Evolutionary conservation across 2,329 filamentous ascomycete species (phyloP).

Genomic region (Pestalotiopsis sp.): DNA sequence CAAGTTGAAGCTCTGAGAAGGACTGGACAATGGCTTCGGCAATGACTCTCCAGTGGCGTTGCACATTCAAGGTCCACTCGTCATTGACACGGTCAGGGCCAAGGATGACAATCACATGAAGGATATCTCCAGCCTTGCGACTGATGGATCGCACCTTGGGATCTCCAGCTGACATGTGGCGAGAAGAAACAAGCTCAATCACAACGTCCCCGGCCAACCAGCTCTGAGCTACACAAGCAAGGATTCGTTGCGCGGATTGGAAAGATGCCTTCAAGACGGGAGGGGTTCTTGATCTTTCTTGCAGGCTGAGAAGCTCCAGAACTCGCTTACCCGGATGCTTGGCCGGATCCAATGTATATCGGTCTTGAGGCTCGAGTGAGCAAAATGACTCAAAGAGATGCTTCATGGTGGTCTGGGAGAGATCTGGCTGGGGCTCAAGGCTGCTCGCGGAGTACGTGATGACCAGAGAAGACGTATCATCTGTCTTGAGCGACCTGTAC

Average conservation of each 20-base stretch:
- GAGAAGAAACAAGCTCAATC: slow-evolving; percentile 4
- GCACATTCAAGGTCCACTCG: not conserved
- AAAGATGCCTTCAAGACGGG: not conserved
- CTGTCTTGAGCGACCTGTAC: not conserved
- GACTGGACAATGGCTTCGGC: not conserved
- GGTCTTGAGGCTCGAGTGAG: not conserved
- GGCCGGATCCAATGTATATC: not conserved
- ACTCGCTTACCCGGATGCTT: slow-evolving; percentile 4
- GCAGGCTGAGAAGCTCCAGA: not conserved
- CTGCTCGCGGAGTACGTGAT: slow-evolving; percentile 2
- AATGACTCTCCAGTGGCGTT: slow-evolving; percentile 6
- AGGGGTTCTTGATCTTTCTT: not conserved
- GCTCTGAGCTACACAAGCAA: not conserved
- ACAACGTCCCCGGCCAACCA: not conserved
- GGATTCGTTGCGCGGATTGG: not conserved
- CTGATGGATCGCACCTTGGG: slow-evolving; percentile 2
- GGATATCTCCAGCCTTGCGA: not conserved
- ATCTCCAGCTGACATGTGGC: not conserved
- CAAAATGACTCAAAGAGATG: not conserved
- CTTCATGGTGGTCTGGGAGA: not conserved
- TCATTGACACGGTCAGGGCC: not conserved
- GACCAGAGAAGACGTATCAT: not conserved
- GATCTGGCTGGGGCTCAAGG: not conserved
- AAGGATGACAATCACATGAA: slow-evolving; percentile 2
- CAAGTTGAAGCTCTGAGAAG: not conserved